These are phyloP conservation scores for Nicotiana knightiana DNA, from an alignment of 257 asterid genomes.

Conservation along the genomic window DNA sequence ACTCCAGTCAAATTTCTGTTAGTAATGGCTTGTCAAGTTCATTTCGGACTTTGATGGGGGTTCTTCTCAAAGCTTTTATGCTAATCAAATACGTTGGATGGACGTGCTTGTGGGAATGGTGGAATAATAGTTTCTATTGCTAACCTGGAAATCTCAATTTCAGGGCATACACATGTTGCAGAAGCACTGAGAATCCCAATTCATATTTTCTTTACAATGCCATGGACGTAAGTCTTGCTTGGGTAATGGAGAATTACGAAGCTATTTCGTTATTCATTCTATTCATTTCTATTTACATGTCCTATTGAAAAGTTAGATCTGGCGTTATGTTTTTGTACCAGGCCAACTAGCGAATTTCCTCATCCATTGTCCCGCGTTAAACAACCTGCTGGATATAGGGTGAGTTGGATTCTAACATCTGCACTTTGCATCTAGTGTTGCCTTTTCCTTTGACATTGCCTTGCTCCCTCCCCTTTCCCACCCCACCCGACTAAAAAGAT, in stretches of 20 bases:
- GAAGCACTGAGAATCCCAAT: conserved; percentile 80
- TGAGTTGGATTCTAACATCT: conserved; percentile 28
- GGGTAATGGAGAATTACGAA: conserved; percentile 7
- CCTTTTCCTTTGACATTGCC: conserved; percentile 6
- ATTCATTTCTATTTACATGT: neutral
- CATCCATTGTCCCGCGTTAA: conserved; percentile 96
- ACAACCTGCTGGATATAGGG: conserved; percentile 96
- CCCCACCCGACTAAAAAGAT: neutral
- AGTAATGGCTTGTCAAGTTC: neutral
- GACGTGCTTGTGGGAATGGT: neutral
- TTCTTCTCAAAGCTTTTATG: neutral
- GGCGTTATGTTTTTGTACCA: conserved; percentile 27
- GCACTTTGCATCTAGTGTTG: conserved; percentile 12
- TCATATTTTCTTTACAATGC: conserved; percentile 97
- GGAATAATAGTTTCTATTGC: neutral
- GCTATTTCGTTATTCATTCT: neutral
- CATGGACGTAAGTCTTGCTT: conserved; percentile 92
- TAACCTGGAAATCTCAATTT: conserved; percentile 18
- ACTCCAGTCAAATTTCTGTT: neutral
- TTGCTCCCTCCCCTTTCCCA: neutral
- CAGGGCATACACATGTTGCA: conserved; percentile 96
- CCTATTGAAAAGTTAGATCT: conserved; percentile 12
- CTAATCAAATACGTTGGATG: neutral
- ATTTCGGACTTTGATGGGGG: neutral
- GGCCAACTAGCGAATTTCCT: conserved; percentile 97